Evolutionary conservation across 306 rosid species (phyloP).

Genomic region (Canavalia ensiformis): DNA sequence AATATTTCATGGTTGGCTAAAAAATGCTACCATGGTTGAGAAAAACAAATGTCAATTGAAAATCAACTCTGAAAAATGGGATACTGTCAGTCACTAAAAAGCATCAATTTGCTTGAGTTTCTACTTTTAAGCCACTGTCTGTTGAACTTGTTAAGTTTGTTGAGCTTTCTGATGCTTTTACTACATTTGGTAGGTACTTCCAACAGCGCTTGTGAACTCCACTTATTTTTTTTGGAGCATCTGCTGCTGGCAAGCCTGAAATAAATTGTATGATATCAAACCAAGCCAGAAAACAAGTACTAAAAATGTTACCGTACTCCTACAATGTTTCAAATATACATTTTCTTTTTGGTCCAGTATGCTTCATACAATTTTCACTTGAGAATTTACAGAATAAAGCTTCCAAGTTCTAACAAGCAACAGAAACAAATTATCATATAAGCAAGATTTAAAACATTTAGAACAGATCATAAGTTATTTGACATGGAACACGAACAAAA

Average conservation of each 20-base stretch:
- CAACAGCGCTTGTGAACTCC: conserved; percentile 99
- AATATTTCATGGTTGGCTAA: conserved; percentile 36
- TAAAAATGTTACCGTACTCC: background rate
- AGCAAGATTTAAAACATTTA: conserved; percentile 20
- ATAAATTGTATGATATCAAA: conserved; percentile 43
- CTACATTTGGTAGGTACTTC: conserved; percentile 72
- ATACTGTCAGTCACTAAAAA: conserved; percentile 33
- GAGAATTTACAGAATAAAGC: conserved; percentile 18
- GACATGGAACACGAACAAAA: conserved; percentile 17
- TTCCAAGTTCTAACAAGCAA: conserved; percentile 20
- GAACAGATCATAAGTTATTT: background rate
- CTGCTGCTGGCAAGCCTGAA: conserved; percentile 80
- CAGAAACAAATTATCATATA: background rate
- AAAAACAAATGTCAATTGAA: conserved; percentile 38
- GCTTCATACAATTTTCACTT: conserved; percentile 19
- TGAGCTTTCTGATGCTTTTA: conserved; percentile 54
- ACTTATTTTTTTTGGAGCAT: conserved; percentile 86
- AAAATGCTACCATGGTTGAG: conserved; percentile 31
- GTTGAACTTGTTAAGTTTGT: conserved; percentile 52
- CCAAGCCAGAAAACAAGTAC: conserved; percentile 32
- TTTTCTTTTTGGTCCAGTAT: background rate
- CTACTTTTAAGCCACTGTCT: conserved; percentile 62
- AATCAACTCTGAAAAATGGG: conserved; percentile 36
- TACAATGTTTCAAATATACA: conserved; percentile 11
- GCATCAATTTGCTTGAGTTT: conserved; percentile 65